Base-by-base conservation (phyloP, 2,329 filamentous ascomycete genomes). In the Leptographium lundbergii region DNA sequence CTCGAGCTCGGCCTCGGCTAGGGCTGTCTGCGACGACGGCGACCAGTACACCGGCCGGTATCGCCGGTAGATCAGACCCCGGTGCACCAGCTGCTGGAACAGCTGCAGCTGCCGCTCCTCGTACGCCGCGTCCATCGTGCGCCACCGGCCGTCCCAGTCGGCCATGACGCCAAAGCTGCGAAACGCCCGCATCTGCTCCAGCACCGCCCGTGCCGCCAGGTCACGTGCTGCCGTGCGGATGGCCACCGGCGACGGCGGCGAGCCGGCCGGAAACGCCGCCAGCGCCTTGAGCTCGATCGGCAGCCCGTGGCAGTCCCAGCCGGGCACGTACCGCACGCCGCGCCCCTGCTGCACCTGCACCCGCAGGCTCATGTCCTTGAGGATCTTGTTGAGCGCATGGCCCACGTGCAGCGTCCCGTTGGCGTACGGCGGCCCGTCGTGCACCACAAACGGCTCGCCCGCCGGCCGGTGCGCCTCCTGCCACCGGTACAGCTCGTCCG, bases 291-390 rank as follows among this genome's bases (percentile, higher is more conserved):
- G 80, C 77, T 99, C 94, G 68, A 99, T 99, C 1, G 94, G 94
- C 55, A 99, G 79, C 0, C 94, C 94, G 75, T 99, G 94, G 65
- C 94, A 99, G 70, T 99, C 95, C 94, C 94, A 99, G 53, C 94
- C 92, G 2, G 94, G 94, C 19, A 91, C 78, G 68, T 95, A 99
- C 47, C 84, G 78, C 39, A 97, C 85, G 62, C 82, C 79, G 65
- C 81, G 85, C 22, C 89, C 94, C 68, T 86, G 81, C 61, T 88
- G 84, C 61, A 97, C 75, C 73, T 96, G 85, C 62, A 87, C 84
- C 48, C 94, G 83, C 65, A 91, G 79, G 62, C 95, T 89, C 67
- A 97, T 88, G 72, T 99, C 94, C 76, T 99, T 99, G 61, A 96
- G 78, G 65, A 97, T 87, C 74, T 99, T 99, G 73, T 99, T 99